phyloP scores from a whole-genome alignment of 257 asterid species.

The Datura wrightii region DNA sequence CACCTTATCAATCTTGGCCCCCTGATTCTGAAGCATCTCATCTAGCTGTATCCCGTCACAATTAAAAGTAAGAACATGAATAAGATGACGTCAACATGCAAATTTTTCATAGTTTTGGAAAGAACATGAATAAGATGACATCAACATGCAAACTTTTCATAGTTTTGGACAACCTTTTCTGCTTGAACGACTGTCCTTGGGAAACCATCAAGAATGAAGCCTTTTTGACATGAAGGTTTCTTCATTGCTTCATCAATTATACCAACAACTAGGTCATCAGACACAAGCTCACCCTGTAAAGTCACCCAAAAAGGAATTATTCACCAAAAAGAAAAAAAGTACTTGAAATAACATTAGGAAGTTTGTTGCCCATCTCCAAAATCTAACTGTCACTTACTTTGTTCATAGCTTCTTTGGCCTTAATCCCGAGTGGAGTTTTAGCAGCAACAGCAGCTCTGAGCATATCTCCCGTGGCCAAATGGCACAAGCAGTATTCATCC shows the following conservation, averaged over 20 bases:
- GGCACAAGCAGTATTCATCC: conserved; percentile 91
- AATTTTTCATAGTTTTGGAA: neutral
- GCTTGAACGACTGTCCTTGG: conserved; percentile 97
- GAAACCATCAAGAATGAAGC: conserved; percentile 97
- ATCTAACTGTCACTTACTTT: conserved; percentile 49
- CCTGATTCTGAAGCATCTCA: conserved; percentile 88
- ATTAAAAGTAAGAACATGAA: conserved; percentile 22
- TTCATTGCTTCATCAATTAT: conserved; percentile 90
- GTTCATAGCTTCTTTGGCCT: conserved; percentile 97
- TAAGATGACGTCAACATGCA: neutral
- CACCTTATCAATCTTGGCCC: conserved; percentile 86
- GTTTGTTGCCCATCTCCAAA: neutral
- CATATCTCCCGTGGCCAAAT: conserved; percentile 99
- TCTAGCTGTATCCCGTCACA: conserved; percentile 64
- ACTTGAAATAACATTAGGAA: neutral
- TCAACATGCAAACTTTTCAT: neutral
- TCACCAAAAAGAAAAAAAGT: conserved; percentile 7
- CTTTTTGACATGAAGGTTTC: conserved; percentile 92
- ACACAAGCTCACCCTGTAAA: conserved; percentile 87
- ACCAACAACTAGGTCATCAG: conserved; percentile 94
- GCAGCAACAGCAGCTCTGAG: conserved; percentile 96
- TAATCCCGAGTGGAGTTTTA: conserved; percentile 85
- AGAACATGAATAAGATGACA: conserved; percentile 1
- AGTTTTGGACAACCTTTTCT: conserved; percentile 61
- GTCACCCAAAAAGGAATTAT: conserved; percentile 22